Evolutionary conservation across 2,329 filamentous ascomycete species (phyloP).

Genomic region (Coniochaeta pulveracea): DNA sequence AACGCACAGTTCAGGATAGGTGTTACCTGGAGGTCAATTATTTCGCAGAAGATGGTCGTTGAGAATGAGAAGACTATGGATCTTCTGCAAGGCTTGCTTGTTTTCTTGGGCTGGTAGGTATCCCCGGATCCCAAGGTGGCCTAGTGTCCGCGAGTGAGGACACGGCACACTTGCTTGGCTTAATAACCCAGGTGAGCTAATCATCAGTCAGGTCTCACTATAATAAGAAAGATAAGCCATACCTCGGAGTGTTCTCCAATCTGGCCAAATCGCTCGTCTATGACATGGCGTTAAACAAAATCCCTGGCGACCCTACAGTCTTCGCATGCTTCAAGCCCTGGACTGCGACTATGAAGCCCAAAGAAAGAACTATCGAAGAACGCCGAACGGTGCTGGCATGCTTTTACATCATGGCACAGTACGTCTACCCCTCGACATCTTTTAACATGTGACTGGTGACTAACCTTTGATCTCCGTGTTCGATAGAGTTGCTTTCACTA

Average conservation of each 20-base stretch:
- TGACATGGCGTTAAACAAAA: slow-evolving; percentile 32
- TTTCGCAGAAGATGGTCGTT: slow-evolving; percentile 34
- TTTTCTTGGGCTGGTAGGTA: slow-evolving; percentile 31
- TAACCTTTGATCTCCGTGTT: too few relatives aligned
- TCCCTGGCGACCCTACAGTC: slow-evolving; percentile 20
- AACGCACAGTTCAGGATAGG: slow-evolving; percentile 26
- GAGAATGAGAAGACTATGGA: slow-evolving; percentile 39
- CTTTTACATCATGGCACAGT: slow-evolving; percentile 28
- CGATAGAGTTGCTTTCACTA: slow-evolving; percentile 14
- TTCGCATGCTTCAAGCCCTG: slow-evolving; percentile 20
- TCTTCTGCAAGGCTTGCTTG: slow-evolving; percentile 36
- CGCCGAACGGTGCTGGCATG: slow-evolving; percentile 34
- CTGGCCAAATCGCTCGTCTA: slow-evolving; percentile 30
- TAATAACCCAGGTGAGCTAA: too few relatives aligned
- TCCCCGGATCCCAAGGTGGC: too few relatives aligned
- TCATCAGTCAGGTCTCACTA: slow-evolving; percentile 24
- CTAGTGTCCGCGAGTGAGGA: too few relatives aligned
- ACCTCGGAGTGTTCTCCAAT: slow-evolving; percentile 30
- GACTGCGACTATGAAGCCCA: slow-evolving; percentile 8
- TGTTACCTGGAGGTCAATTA: slow-evolving; percentile 27
- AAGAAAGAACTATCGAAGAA: slow-evolving; percentile 34
- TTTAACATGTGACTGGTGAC: slow-evolving; percentile 4
- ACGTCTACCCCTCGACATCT: slow-evolving; percentile 14
- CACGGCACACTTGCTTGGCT: too few relatives aligned
- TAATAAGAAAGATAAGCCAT: slow-evolving; percentile 28